Evolutionary conservation across 331 rosid species (phyloP).

Genomic region (Quercus tomentella): DNA sequence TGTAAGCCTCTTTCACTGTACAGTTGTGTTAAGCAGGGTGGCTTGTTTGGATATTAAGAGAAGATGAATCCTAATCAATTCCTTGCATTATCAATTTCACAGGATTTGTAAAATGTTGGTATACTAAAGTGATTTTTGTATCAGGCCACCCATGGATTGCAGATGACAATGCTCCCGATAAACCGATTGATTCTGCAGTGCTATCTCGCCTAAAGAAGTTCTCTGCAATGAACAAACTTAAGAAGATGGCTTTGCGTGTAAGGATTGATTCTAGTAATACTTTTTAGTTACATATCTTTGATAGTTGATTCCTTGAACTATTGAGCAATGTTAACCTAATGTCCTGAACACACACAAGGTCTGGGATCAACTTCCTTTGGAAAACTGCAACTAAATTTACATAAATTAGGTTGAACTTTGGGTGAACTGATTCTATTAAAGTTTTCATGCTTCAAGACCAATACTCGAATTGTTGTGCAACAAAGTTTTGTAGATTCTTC

Average conservation of each 20-base stretch:
- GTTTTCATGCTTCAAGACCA: no score
- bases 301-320: neutral
- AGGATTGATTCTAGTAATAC: slow-evolving; percentile 16
- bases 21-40: neutral
- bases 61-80: neutral
- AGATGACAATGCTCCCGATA: slow-evolving; percentile 62
- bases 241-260: slow-evolving; percentile 63
- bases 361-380: no score
- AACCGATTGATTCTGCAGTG: slow-evolving; percentile 61
- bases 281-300: neutral
- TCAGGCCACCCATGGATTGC: slow-evolving; percentile 69
- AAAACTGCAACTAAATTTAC: no score
- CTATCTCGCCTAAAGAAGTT: slow-evolving; percentile 53
- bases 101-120: slow-evolving; percentile 5
- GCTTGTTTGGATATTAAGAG: neutral
- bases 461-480: no score
- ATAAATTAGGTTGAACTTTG: no score
- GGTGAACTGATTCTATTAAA: no score
- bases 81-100: neutral
- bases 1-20: slow-evolving; percentile 28
- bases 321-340: neutral
- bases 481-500: no score
- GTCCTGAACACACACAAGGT: neutral
- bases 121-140: slow-evolving; percentile 18
- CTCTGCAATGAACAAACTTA: slow-evolving; percentile 62